Conservation (phyloP, 176 grass and related monocot species). For the Oryza longistaminata region DNA sequence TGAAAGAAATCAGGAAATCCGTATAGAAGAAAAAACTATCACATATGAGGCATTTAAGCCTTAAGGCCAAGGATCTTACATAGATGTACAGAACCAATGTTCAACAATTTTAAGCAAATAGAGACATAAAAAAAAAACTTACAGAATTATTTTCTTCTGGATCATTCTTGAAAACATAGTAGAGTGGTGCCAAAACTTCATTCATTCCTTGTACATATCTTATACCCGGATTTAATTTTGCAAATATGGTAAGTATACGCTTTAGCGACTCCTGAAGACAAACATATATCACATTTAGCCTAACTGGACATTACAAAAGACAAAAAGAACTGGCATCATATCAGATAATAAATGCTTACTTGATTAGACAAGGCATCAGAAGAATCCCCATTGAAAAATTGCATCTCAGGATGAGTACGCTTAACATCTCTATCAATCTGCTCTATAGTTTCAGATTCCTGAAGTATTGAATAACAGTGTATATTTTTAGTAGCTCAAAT, state of each 20-base stretch:
- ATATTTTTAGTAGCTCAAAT: slow-evolving; percentile 31
- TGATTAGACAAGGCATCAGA: slow-evolving; percentile 78
- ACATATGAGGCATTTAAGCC: background rate
- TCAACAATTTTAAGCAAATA: slow-evolving; percentile 18
- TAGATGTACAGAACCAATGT: background rate
- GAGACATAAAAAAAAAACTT: slow-evolving; percentile 34
- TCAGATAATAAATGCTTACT: slow-evolving; percentile 48
- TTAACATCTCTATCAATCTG: slow-evolving; percentile 99
- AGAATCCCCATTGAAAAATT: slow-evolving; percentile 77
- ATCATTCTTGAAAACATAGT: slow-evolving; percentile 94
- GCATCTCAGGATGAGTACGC: slow-evolving; percentile 95
- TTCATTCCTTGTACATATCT: slow-evolving; percentile 99
- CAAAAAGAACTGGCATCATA: slow-evolving; percentile 9
- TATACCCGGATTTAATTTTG: slow-evolving; percentile 95
- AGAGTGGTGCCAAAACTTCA: slow-evolving; percentile 92
- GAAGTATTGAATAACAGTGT: slow-evolving; percentile 25
- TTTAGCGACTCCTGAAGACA: slow-evolving; percentile 81
- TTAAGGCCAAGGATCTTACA: background rate
- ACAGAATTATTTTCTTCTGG: slow-evolving; percentile 60
- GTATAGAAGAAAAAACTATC: background rate
- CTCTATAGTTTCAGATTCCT: slow-evolving; percentile 90
- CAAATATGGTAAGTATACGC: slow-evolving; percentile 90
- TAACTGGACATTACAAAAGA: slow-evolving; percentile 6
- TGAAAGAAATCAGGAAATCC: slow-evolving; percentile 8
- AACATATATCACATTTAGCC: slow-evolving; percentile 17